Conservation (phyloP, 106 monocot genomes). For the Dendrobium catenatum region DNA sequence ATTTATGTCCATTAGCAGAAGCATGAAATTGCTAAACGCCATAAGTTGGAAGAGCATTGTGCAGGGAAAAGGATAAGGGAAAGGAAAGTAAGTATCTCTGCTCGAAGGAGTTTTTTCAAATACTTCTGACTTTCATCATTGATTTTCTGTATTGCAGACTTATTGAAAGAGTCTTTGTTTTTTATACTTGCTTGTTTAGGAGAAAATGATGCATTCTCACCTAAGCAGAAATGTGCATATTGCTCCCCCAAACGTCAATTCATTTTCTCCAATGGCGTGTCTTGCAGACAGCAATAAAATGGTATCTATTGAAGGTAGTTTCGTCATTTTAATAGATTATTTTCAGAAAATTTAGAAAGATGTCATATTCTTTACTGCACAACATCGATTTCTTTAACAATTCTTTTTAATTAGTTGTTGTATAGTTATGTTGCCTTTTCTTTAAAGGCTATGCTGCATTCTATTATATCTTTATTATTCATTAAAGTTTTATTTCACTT, state of each 20-base stretch:
- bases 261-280: constrained; percentile 1
- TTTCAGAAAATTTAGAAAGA: background rate
- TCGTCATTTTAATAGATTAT: background rate
- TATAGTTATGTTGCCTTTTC: background rate
- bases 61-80: constrained; percentile 2
- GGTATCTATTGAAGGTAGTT: background rate
- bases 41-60: constrained; percentile 9
- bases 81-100: constrained; percentile 6
- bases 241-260: background rate
- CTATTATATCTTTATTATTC: background rate
- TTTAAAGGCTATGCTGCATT: background rate
- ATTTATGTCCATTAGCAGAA: background rate
- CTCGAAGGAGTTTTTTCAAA: background rate
- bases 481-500: background rate
- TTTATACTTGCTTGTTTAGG: background rate
- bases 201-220: constrained; percentile 6
- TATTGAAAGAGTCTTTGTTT: background rate
- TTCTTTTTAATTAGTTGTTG: background rate
- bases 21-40: constrained; percentile 11
- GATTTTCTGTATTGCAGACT: background rate
- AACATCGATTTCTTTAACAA: background rate
- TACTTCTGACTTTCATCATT: background rate
- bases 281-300: background rate
- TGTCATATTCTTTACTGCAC: background rate
- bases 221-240: constrained; percentile 5